Percentiles rank a stretch among this genome's conserved stretches.
Conservation (phyloP, 2,329 filamentous ascomycete genomes). For the Trichoderma sp. region DNA sequence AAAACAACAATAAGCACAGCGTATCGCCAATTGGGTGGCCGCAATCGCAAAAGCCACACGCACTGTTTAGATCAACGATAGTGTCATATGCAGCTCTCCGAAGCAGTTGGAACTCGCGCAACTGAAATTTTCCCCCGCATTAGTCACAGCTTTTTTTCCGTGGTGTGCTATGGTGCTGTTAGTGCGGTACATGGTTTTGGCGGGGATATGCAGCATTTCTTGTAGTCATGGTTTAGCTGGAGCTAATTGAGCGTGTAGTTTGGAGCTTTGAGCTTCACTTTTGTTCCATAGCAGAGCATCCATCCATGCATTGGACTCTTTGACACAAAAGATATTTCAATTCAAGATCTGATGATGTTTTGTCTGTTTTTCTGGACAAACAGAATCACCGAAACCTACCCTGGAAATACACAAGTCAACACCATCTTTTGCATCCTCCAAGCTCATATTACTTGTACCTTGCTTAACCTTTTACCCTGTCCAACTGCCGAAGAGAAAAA, state of each 20-base stretch:
- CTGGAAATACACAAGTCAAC: not conserved
- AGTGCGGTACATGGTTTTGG: not conserved
- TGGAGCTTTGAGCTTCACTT: not conserved
- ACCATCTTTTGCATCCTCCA: not conserved
- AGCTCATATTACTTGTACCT: not conserved
- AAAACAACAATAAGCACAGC: not conserved
- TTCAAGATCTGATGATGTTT: not conserved
- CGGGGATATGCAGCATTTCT: accelerated
- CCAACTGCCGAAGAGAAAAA: not conserved
- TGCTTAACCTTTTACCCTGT: not conserved
- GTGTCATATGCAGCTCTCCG: not conserved
- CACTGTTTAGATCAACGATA: not conserved
- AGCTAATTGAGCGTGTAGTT: not conserved
- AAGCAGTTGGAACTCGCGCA: not conserved
- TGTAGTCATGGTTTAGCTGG: not conserved
- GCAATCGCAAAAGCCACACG: not conserved
- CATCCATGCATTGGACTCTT: not conserved
- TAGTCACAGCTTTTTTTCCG: not conserved
- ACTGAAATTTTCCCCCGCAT: constrained; percentile 3
- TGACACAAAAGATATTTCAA: not conserved
- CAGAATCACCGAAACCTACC: not conserved
- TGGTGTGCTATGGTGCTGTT: not conserved
- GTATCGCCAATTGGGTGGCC: not conserved
- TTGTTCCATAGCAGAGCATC: not conserved
- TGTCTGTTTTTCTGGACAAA: not conserved